Percentiles rank a stretch among this genome's conserved stretches.
Conservation (phyloP, 345 rosid genomes). For the Hirschfeldia incana region DNA sequence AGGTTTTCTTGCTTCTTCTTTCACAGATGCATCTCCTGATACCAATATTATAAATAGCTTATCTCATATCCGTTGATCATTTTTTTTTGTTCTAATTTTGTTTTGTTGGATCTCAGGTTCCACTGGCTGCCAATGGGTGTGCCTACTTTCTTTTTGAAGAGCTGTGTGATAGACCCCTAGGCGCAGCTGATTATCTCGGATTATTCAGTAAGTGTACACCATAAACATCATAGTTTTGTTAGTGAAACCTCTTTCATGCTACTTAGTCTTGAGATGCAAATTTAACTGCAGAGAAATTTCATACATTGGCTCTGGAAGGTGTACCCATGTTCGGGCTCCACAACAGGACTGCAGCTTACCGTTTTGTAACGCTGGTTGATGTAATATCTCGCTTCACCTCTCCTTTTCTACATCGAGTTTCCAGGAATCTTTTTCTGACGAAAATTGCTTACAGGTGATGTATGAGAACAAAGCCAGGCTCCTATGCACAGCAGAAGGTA, state of each 20-base stretch:
- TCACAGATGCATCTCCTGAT: neutral
- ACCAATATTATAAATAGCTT: conserved; percentile 5
- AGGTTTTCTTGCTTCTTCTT: conserved; percentile 44
- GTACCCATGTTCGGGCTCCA: conserved; percentile 82
- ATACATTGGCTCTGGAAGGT: conserved; percentile 87
- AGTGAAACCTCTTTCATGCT: conserved; percentile 5
- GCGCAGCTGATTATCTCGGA: conserved; percentile 98
- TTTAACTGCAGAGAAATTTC: conserved; percentile 69
- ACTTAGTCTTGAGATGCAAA: conserved; percentile 28
- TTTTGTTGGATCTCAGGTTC: conserved; percentile 51
- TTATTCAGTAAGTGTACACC: conserved; percentile 70
- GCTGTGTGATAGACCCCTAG: conserved; percentile 86
- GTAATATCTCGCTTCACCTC: conserved; percentile 45
- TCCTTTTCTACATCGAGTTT: neutral
- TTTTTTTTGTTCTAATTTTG: neutral
- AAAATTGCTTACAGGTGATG: conserved; percentile 64
- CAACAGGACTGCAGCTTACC: conserved; percentile 90
- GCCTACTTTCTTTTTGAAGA: conserved; percentile 93
- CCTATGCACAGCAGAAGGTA: conserved; percentile 84
- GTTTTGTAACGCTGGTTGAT: conserved; percentile 95
- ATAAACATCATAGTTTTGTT: neutral
- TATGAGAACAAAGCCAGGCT: conserved; percentile 84
- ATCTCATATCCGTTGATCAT: neutral
- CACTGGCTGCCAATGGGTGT: conserved; percentile 85
- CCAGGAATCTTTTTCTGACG: neutral